These are phyloP conservation scores for Hibiscus tridactylites DNA, from an alignment of 345 rosid species.

Conservation along the genomic window DNA sequence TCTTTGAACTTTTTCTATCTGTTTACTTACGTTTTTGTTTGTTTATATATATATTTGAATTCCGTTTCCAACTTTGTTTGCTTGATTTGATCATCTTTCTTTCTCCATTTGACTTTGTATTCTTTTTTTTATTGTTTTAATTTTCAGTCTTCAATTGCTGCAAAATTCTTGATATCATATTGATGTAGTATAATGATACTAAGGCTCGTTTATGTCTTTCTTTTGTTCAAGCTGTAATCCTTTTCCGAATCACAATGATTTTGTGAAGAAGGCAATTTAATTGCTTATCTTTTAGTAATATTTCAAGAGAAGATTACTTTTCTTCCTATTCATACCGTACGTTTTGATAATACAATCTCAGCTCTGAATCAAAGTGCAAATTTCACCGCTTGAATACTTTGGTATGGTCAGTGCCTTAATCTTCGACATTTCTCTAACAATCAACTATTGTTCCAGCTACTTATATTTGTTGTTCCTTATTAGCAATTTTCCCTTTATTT, in stretches of 20 bases:
- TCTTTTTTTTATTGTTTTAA: neutral
- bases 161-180: neutral
- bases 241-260: neutral
- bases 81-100: neutral
- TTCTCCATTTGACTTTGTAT: neutral
- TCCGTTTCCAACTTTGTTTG: neutral
- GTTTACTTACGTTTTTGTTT: neutral
- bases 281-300: neutral
- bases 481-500: neutral
- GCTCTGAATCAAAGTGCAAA: neutral
- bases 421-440: neutral
- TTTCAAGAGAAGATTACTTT: neutral
- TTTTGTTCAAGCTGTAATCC: neutral
- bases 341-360: neutral
- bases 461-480: neutral
- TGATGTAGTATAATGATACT: neutral
- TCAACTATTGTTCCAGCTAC: neutral
- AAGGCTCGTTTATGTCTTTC: neutral
- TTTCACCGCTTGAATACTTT: neutral
- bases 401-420: neutral
- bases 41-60: neutral
- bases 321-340: neutral
- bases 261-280: neutral
- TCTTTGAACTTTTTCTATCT: neutral
- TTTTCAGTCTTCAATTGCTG: neutral